phyloP scores from a whole-genome alignment of 2,329 filamentous ascomycete genomes.

The Curvularia sp. region DNA sequence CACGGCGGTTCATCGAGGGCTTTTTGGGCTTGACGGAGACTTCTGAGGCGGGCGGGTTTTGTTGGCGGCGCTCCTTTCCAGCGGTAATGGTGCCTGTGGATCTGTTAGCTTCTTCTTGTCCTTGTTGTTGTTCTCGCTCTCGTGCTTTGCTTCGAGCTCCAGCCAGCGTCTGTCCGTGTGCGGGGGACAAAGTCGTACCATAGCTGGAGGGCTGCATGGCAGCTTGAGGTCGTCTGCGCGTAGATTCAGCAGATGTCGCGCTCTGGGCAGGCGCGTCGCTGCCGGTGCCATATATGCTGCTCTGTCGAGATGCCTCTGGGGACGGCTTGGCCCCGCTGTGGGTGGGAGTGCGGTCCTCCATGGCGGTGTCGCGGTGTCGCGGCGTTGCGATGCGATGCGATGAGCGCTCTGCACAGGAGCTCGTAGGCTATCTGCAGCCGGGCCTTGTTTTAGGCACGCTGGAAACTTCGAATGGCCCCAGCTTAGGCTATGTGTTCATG shows the following conservation, averaged over 20 bases:
- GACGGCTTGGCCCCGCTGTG: constrained; percentile 34
- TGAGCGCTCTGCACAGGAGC: neutral
- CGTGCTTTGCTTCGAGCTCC: neutral
- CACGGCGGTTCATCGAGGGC: constrained; percentile 74
- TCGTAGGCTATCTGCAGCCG: constrained; percentile 10
- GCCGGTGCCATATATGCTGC: constrained; percentile 37
- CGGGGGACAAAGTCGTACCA: constrained; percentile 31
- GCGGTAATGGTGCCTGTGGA: constrained; percentile 47
- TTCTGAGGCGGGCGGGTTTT: constrained; percentile 31
- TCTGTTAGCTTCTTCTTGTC: constrained; percentile 14
- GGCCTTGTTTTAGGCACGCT: constrained; percentile 12
- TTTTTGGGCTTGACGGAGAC: constrained; percentile 64
- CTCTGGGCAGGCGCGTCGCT: constrained; percentile 32
- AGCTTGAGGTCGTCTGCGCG: constrained; percentile 42
- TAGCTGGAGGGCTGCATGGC: constrained; percentile 43
- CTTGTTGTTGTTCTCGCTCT: neutral
- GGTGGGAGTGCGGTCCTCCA: constrained; percentile 42
- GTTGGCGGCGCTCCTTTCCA: constrained; percentile 41
- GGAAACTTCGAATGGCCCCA: constrained; percentile 16
- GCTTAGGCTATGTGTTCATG: constrained; percentile 19
- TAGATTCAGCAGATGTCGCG: constrained; percentile 32
- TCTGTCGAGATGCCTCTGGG: constrained; percentile 34
- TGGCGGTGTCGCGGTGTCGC: constrained; percentile 27
- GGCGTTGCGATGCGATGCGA: constrained; percentile 18
- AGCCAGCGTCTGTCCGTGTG: neutral